Base-by-base conservation (phyloP, 768 basidiomycete genomes). In the Daedaleopsis nitida region DNA sequence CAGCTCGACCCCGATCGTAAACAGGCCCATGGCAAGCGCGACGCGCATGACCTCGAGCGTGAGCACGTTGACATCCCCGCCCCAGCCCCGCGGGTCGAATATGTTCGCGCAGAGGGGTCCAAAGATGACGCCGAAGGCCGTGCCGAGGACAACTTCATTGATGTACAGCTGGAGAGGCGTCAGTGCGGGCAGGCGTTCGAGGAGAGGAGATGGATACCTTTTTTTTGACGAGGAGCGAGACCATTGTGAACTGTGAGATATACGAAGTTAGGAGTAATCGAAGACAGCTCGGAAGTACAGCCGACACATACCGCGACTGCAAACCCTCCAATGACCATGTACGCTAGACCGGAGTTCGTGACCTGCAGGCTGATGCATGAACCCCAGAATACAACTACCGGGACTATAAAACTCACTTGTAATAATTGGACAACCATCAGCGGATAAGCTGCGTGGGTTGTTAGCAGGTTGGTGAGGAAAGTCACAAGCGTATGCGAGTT, bases 1-100 rank as follows among this genome's bases (percentile, higher is more conserved):
- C 37, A 98, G 79, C 72, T 99, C 96, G 24, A 96, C 93, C 2
- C 96, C 96, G 35, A 98, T 93, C 8, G 96, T 92, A 68, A 99
- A 99, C 1, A 98, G 84, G 27, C 94, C 92, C 1, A 91, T 88
- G 3, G 89, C 96, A 48, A 99, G 89, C 52, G 97, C 91, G 37
- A 97, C 75, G 10, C 95, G 83, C 77, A 88, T 95, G 17, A 96
- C 76, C 73, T 96, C 95, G 19, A 93, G 81, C 1, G 96, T 98
- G 59, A 99, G 84, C 4, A 77, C 72, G 68, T 83, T 80, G 39
- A 74, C 75, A 38, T 78, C 68, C 14, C 74, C 67, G 11, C 82
- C 83, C 94, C 94, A 97, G 3, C 79, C 78, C 3, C 89, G 81
- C 7, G 94, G 95, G 66, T 94, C 76, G 73, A 96, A 92, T 9